Evolutionary conservation across 2,329 filamentous ascomycete genomes (phyloP), one percentile per base, ranked within the genome.

Genomic region (Hypoxylon sp.): DNA sequence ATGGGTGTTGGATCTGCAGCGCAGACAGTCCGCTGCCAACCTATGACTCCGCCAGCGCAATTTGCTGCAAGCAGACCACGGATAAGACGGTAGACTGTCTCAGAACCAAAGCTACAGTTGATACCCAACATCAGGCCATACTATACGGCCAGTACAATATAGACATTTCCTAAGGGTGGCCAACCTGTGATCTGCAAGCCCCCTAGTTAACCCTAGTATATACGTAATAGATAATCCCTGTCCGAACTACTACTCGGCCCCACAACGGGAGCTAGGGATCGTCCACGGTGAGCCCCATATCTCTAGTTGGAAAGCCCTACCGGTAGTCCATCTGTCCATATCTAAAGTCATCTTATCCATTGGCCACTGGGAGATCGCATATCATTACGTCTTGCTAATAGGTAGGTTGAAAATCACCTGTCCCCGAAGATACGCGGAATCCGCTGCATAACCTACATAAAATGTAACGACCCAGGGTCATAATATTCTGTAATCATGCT

Each of bases 231-330:
- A 41, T 41, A 41, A 61, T 41, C 59, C 59, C 32, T 55, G 49
- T 30, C 30, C 17, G 17, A 30, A 11, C n/a, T 36, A n/a, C 34
- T 49, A 45, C 25, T 5, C 28, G 28, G 34, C 10, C 34, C 60
- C 60, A 62, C 51, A 43, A 43, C 51, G 51, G 60, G 34, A 62
- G 50, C 45, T 56, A 55, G 43, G 30, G 28, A 14, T 14, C 14
- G 13, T 1, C n/a, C 25, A 25, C 11, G 17, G 6, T 30, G 13
- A 32, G 28, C 36, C 23, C 53, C 38, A 46, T 3, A 46, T 17
- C 19, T 10, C 38, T 17, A 5, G 43, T 45, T 43, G n/a, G 36
- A 25, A 41, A 45, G 38, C 50, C 28, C 41, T 34, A 49, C 51
- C 50, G 50, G 59, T 55, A 61, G 59, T 32, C 25, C 28, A 55